Evolutionary conservation across 2,329 filamentous ascomycete species (phyloP).

Genomic region (Colletotrichum abscissum): DNA sequence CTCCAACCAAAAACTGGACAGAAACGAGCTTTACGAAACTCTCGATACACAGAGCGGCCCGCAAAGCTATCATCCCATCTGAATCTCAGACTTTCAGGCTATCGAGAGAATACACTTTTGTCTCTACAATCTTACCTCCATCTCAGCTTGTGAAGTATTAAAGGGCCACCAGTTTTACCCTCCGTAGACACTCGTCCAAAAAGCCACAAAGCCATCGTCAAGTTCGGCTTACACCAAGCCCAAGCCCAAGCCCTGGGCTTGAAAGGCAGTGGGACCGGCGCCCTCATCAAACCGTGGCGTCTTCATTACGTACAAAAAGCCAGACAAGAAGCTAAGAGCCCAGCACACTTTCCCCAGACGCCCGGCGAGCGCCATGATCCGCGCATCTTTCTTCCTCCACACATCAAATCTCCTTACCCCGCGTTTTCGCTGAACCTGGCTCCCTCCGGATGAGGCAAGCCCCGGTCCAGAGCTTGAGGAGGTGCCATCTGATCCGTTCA

Average conservation of each 20-base stretch:
- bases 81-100: background rate
- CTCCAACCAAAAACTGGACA: background rate
- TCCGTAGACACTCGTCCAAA: background rate
- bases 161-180: background rate
- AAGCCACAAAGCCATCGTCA: conserved; percentile 8
- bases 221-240: background rate
- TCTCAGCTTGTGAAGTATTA: background rate
- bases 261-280: background rate
- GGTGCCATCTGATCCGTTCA: conserved; percentile 21
- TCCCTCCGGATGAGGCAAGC: conserved; percentile 6
- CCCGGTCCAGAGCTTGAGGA: background rate
- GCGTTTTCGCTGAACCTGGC: conserved; percentile 7
- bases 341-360: background rate
- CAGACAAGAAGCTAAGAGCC: background rate
- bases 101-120: background rate
- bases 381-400: background rate
- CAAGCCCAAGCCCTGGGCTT: background rate
- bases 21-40: background rate
- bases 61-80: background rate
- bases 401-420: background rate
- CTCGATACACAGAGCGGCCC: background rate
- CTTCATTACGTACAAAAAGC: background rate
- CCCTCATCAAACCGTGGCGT: conserved; percentile 5
- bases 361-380: background rate
- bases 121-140: background rate